Conservation (phyloP, 1,284 basidiomycete species). For the Ustilago shanxiensis region DNA sequence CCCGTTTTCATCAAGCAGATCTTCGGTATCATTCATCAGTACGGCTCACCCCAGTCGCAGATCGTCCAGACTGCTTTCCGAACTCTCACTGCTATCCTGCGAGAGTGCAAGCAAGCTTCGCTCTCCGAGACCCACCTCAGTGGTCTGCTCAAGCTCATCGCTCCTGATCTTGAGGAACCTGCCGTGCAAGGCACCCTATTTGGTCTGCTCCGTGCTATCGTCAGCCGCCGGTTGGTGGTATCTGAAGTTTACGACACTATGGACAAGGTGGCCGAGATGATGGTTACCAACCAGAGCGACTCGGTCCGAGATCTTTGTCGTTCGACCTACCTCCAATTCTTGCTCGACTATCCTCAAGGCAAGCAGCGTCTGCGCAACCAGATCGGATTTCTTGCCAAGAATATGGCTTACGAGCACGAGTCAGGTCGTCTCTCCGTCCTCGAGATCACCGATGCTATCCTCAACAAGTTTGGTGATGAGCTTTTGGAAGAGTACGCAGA, state of each 20-base stretch:
- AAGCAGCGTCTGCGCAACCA: constrained; percentile 87
- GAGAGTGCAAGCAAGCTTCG: constrained; percentile 75
- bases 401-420: constrained; percentile 90
- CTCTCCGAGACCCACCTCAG: constrained; percentile 90
- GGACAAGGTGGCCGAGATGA: constrained; percentile 92
- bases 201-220: constrained; percentile 89
- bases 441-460: constrained; percentile 85
- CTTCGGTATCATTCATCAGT: constrained; percentile 84
- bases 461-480: constrained; percentile 84
- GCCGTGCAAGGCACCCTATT: constrained; percentile 86
- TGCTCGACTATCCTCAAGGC: constrained; percentile 98
- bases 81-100: constrained; percentile 84
- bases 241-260: constrained; percentile 98
- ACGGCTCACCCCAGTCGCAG: constrained; percentile 87
- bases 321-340: constrained; percentile 89
- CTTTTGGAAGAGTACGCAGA: constrained; percentile 87
- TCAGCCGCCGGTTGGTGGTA: constrained; percentile 89
- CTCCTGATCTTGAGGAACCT: constrained; percentile 93
- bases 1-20: constrained; percentile 89
- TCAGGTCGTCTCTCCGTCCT: constrained; percentile 91
- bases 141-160: constrained; percentile 85
- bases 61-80: constrained; percentile 89
- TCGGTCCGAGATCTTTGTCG: constrained; percentile 93
- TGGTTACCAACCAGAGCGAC: constrained; percentile 91
- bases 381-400: constrained; percentile 93